Evolutionary conservation across 2,329 filamentous ascomycete species (phyloP), one percentile per base, ranked within the genome.

Genomic region (Aspergillus melleus): DNA sequence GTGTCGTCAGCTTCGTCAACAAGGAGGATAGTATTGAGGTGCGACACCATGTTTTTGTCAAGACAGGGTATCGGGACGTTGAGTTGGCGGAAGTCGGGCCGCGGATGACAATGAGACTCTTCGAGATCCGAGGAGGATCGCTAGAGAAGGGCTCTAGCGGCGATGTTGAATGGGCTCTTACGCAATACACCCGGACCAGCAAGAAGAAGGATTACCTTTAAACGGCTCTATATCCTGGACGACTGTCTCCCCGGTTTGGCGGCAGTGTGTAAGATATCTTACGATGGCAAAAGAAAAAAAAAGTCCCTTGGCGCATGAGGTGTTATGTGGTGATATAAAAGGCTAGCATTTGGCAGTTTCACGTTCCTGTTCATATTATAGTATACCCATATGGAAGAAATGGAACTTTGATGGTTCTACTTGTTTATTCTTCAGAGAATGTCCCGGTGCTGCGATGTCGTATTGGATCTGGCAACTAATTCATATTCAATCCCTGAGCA

Each of bases 201-300:
- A 88, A 88, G 79, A 98, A 98, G 86, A 97, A 97, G 87, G 92
- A 96, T 72, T 96, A 96, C 73, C 83, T 97, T 57, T 97, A 66
- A 74, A 39, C 55, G 39, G 58, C 50, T 64, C 63, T 51, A 58
- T 63, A 65, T 68, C 47, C 52, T 20, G 54, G 20, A 14, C 32
- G 32, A n/a, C 26, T 52, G 61, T 46, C 19, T n/a, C 50, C 59
- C 59, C 58, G 60, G 56, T 54, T 53, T 57, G 55, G 54, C 51
- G 61, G 54, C 57, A 47, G 54, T 58, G 55, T 61, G 52, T 49
- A 60, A 63, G 61, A 57, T 61, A 61, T 54, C 47, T 66, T 55
- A 59, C 55, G 60, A 57, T 54, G 61, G 55, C 57, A 67, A 61
- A 42, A 62, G 55, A 59, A 66, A 68, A 62, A 62, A 68, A 52